Conservation (phyloP, 805 yeast species). For the Ogataea corticis region DNA sequence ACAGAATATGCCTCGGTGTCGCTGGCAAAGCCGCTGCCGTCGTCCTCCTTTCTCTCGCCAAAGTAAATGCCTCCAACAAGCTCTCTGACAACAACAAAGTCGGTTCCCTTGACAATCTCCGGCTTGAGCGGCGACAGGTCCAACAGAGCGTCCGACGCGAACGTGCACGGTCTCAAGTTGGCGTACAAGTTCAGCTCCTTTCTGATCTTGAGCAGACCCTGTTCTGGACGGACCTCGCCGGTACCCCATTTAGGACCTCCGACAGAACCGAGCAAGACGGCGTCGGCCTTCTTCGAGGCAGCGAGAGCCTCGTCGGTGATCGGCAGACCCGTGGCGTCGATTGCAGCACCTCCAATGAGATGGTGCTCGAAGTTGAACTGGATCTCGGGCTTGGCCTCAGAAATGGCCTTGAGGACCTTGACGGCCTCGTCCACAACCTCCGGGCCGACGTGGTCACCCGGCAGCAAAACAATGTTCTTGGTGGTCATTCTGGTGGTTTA, state of each 20-base stretch:
- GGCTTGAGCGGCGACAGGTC: slow-evolving; percentile 86
- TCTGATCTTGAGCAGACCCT: slow-evolving; percentile 90
- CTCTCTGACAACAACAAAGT: slow-evolving; percentile 92
- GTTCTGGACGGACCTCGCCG: slow-evolving; percentile 95
- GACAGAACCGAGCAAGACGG: slow-evolving; percentile 96
- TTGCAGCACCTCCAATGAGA: slow-evolving; percentile 97
- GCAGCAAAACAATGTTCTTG: slow-evolving; percentile 81
- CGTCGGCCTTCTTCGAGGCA: slow-evolving; percentile 85
- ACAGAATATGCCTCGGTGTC: slow-evolving; percentile 93
- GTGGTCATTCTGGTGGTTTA: slow-evolving; percentile 8
- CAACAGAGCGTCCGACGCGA: slow-evolving; percentile 79
- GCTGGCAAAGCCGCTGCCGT: slow-evolving; percentile 81
- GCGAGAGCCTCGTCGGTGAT: slow-evolving; percentile 80
- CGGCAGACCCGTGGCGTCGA: slow-evolving; percentile 94
- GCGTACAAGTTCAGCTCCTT: slow-evolving; percentile 94
- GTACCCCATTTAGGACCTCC: slow-evolving; percentile 99
- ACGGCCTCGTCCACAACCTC: slow-evolving; percentile 90
- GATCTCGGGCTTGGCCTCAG: slow-evolving; percentile 52
- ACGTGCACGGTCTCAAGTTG: slow-evolving; percentile 94
- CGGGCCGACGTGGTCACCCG: slow-evolving; percentile 97
- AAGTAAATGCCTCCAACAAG: slow-evolving; percentile 98
- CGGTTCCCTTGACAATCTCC: slow-evolving; percentile 85
- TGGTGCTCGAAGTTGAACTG: slow-evolving; percentile 79
- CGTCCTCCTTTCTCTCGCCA: slow-evolving; percentile 93
- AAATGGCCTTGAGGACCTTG: slow-evolving; percentile 82